Conservation (phyloP, 1,284 basidiomycete genomes). For the Phenoliferia sp. region DNA sequence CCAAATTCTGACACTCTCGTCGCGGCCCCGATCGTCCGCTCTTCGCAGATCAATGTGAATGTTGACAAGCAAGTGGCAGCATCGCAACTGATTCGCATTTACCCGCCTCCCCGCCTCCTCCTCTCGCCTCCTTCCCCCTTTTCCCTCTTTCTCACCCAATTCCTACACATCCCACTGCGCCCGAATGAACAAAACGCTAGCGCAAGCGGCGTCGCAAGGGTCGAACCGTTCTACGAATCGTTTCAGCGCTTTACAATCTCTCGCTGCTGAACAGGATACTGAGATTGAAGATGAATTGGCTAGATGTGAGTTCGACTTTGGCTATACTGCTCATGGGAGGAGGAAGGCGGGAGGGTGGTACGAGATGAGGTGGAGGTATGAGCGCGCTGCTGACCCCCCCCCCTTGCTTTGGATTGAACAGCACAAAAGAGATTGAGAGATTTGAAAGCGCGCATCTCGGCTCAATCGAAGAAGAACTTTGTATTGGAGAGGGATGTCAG, state of each 20-base stretch:
- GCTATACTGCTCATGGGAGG: background rate
- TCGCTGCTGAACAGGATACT: conserved; percentile 94
- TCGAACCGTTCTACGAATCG: conserved; percentile 55
- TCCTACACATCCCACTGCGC: background rate
- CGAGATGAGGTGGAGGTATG: background rate
- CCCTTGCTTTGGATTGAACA: conserved; percentile 37
- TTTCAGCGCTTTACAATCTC: conserved; percentile 91
- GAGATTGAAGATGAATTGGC: conserved; percentile 98
- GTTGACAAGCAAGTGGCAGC: too few relatives aligned
- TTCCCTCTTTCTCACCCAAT: background rate
- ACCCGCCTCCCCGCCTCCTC: background rate
- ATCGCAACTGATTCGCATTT: too few relatives aligned
- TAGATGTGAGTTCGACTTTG: conserved; percentile 58
- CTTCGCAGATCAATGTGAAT: too few relatives aligned
- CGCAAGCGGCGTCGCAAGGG: background rate
- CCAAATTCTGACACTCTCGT: too few relatives aligned
- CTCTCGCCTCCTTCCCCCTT: background rate
- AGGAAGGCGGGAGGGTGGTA: background rate
- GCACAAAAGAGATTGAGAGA: conserved; percentile 94
- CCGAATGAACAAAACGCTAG: background rate
- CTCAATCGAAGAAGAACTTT: conserved; percentile 99
- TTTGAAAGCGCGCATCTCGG: conserved; percentile 93
- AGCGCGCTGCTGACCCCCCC: background rate
- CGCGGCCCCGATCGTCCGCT: too few relatives aligned
- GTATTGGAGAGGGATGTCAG: conserved; percentile 96